phyloP scores from a whole-genome alignment of 2,329 filamentous ascomycete species.

The Tetracladium maxilliforme region DNA sequence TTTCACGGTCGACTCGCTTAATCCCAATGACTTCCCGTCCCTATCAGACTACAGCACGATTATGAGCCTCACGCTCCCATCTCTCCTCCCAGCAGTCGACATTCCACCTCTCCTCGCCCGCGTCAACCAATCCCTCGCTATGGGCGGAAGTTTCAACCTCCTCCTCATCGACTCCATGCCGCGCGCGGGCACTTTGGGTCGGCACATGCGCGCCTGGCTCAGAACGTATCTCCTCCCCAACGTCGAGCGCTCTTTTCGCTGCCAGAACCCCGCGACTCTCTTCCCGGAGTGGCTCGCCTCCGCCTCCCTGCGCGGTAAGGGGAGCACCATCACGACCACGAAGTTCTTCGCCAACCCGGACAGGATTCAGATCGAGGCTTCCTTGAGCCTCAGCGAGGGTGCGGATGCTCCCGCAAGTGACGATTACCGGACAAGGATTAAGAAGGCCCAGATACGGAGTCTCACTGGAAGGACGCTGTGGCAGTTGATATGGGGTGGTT shows the following conservation, averaged over 20 bases:
- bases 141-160: constrained; percentile 40
- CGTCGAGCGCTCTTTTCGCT: constrained; percentile 41
- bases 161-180: constrained; percentile 50
- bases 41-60: constrained; percentile 27
- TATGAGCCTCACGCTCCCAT: constrained; percentile 38
- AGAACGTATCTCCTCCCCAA: constrained; percentile 44
- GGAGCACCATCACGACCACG: constrained; percentile 30
- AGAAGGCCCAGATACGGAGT: constrained; percentile 29
- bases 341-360: constrained; percentile 21
- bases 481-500: constrained; percentile 42
- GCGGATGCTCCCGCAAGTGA: constrained; percentile 3
- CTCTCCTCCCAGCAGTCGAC: constrained; percentile 34
- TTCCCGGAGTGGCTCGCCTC: constrained; percentile 45
- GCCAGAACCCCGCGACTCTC: constrained; percentile 39
- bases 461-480: constrained; percentile 41
- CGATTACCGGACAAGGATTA: constrained; percentile 3
- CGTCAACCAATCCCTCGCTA: constrained; percentile 13
- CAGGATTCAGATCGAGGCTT: constrained; percentile 3
- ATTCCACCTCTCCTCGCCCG: constrained; percentile 42
- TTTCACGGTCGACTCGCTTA: constrained; percentile 16
- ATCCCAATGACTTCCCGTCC: constrained; percentile 19
- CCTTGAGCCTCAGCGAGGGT: constrained; percentile 9
- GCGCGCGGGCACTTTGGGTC: constrained; percentile 36
- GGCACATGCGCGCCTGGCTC: constrained; percentile 42
- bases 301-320: constrained; percentile 31